Evolutionary conservation across 441 rosid species (phyloP).

Genomic region (Populus tomentosa): DNA sequence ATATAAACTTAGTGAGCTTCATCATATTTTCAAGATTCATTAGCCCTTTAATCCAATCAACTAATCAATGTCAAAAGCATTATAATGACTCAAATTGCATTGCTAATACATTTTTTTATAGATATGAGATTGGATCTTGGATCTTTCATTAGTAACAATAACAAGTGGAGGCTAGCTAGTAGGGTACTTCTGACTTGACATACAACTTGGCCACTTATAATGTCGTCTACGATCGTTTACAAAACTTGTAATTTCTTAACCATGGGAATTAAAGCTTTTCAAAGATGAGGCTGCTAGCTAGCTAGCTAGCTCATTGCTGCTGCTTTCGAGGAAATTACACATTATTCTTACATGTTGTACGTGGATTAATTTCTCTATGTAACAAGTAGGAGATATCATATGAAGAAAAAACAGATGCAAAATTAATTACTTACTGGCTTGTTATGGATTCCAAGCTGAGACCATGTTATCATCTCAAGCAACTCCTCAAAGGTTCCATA

Average conservation of each 20-base stretch:
- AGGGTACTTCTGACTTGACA: not conserved
- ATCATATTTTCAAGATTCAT: not conserved
- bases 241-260: not conserved
- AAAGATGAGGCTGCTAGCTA: not conserved
- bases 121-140: not conserved
- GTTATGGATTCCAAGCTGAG: conserved; percentile 47
- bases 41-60: not conserved
- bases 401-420: not conserved
- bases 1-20: too few relatives aligned
- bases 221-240: not conserved
- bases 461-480: conserved; percentile 50
- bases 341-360: not conserved
- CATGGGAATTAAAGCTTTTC: not conserved
- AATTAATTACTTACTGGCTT: conserved; percentile 32
- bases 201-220: not conserved
- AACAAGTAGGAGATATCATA: not conserved
- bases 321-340: not conserved
- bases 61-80: not conserved
- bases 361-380: not conserved
- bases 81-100: not conserved
- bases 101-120: not conserved
- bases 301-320: not conserved
- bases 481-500: conserved; percentile 52
- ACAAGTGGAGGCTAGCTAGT: not conserved
- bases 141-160: not conserved